Evolutionary conservation across 495 filamentous ascomycete species (phyloP), one percentile per base, ranked within the genome.

Genomic region (Platismatia glauca): DNA sequence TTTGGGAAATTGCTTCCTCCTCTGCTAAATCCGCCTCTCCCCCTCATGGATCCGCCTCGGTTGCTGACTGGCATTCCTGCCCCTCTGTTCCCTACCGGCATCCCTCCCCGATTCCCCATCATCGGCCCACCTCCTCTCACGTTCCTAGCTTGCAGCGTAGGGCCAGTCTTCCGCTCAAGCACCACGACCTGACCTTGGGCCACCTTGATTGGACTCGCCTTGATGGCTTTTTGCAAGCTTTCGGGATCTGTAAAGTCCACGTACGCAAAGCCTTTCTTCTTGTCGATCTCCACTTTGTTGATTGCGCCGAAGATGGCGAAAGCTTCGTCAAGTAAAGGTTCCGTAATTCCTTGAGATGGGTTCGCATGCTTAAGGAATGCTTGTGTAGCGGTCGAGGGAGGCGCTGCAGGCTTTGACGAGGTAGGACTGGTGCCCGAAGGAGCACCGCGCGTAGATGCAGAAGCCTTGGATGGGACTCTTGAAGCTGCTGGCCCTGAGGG

Each of bases 291-390:
- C 3, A 94, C 89, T 64, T 83, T 86, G 4, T 81, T 79, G 38
- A 95, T 81, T 9, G 82, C 66, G 22, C 91, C 91, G 64, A 88
- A 93, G 2, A 73, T 70, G 41, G 82, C 74, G 69, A 97, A 84
- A 11, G 89, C 85, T 64, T 85, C 79, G 63, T 86, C 82, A 7
- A 97, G 81, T 0, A 89, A 72, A 0, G 84, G 75, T 66, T 95
- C 91, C 0, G 90, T 95, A 44, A 97, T 88, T 22, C 91, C 91
- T 71, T 96, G 91, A 1, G 90, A 91, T 24, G 89, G 84, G 71
- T 94, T 95, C 59, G 91, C 91, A 68, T 95, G 91, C 70, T 96
- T 96, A 67, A 96, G 78, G 71, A 96, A 97, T n/a, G 89, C 91
- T 70, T 89, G 86, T 2, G 84, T 89, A 8, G 86, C 82, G 6